A percentile compares a stretch with the other conserved stretches of the same genome.
Conservation (phyloP, 164 flowering plant genomes). For the Liquidambar formosana region DNA sequence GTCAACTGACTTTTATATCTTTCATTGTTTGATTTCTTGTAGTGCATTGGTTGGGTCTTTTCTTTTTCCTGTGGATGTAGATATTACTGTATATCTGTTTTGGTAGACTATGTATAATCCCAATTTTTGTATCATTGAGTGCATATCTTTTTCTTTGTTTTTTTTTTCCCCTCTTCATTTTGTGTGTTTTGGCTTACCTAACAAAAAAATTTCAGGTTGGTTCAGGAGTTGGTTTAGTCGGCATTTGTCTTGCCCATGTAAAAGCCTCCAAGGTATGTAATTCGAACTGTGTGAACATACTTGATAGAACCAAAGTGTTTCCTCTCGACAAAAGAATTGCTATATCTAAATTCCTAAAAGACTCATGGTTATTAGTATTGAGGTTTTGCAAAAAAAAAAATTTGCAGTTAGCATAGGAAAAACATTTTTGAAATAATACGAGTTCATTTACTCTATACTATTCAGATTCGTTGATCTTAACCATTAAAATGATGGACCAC, state of each 20-base stretch:
- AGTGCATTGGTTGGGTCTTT: neutral
- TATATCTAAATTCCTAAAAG: neutral
- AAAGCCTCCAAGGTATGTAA: conserved; percentile 72
- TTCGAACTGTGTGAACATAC: neutral
- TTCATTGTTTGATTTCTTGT: neutral
- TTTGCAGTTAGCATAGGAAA: too few relatives aligned
- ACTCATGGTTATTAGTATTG: too few relatives aligned
- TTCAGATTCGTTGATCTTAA: too few relatives aligned
- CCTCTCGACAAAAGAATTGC: neutral
- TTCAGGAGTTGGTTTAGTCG: conserved; percentile 96
- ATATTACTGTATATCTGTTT: too few relatives aligned
- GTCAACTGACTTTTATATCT: neutral
- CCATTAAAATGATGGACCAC: too few relatives aligned
- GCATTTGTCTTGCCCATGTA: conserved; percentile 69
- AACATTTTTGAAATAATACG: too few relatives aligned
- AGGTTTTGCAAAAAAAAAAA: too few relatives aligned
- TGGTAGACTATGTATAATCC: too few relatives aligned
- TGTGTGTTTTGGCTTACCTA: conserved; percentile 2
- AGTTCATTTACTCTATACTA: too few relatives aligned
- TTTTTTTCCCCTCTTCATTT: neutral
- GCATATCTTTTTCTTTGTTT: too few relatives aligned
- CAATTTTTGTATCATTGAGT: too few relatives aligned
- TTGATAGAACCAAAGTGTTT: neutral
- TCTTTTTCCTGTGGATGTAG: neutral
- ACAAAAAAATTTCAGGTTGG: conserved; percentile 61